Evolutionary conservation across 2,329 filamentous ascomycete species (phyloP).

Genomic region (Hypoxylon sp.): DNA sequence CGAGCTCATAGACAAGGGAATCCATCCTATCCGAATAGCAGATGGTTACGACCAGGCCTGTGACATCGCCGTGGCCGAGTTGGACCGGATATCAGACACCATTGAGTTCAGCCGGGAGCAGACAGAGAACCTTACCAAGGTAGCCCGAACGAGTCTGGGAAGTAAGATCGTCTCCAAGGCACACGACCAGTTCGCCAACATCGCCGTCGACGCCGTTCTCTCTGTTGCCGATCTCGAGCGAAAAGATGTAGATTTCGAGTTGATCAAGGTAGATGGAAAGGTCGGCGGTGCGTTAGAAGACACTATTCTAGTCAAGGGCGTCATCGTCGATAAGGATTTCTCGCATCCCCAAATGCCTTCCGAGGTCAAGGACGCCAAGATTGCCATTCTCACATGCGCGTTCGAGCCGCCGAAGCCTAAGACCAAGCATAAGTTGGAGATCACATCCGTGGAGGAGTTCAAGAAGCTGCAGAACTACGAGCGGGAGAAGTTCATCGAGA

Average conservation of each 20-base stretch:
- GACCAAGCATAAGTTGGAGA: slow-evolving; percentile 99
- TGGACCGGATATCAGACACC: slow-evolving; percentile 91
- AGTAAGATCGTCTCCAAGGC: slow-evolving; percentile 99
- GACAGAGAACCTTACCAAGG: slow-evolving; percentile 88
- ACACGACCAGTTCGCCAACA: slow-evolving; percentile 97
- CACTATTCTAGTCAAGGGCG: slow-evolving; percentile 92
- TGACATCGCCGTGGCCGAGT: slow-evolving; percentile 91
- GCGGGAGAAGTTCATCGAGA: slow-evolving; percentile 94
- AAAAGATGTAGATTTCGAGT: slow-evolving; percentile 97
- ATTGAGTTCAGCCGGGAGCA: slow-evolving; percentile 85
- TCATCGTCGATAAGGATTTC: slow-evolving; percentile 99
- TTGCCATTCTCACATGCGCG: slow-evolving; percentile 96
- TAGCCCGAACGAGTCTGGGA: slow-evolving; percentile 93
- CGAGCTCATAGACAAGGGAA: slow-evolving; percentile 99
- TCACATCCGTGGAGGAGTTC: slow-evolving; percentile 96
- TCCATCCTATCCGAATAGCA: slow-evolving; percentile 97
- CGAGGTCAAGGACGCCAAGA: slow-evolving; percentile 93
- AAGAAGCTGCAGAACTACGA: slow-evolving; percentile 98
- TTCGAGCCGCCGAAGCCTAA: slow-evolving; percentile 99
- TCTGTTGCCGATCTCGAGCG: slow-evolving; percentile 95
- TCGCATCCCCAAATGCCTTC: slow-evolving; percentile 99
- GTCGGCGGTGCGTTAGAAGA: slow-evolving; percentile 94
- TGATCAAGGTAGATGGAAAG: slow-evolving; percentile 99
- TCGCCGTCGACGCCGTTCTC: slow-evolving; percentile 95
- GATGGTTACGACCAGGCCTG: slow-evolving; percentile 98